A percentile compares a stretch with the other conserved stretches of the same genome.
phyloP scores from a whole-genome alignment of 495 filamentous ascomycete species.

The Chaetomium fimeti region DNA sequence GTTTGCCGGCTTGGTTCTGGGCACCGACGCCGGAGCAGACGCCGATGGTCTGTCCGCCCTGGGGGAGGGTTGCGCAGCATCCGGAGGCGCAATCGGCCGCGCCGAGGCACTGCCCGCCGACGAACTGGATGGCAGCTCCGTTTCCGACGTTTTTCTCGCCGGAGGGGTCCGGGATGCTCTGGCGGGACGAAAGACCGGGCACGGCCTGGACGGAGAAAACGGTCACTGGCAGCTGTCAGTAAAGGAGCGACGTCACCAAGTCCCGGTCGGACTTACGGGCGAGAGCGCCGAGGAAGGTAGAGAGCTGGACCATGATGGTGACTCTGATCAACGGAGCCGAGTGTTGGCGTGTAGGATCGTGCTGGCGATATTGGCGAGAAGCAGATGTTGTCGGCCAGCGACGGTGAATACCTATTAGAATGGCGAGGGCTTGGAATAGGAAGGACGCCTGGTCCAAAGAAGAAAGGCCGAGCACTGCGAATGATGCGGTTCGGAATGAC shows the following conservation, averaged over 20 bases:
- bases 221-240: conserved; percentile 35
- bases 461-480: not conserved
- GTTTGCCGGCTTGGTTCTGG: conserved; percentile 34
- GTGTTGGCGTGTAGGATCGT: not conserved
- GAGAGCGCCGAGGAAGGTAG: conserved; percentile 23
- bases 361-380: not conserved
- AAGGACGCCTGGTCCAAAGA: conserved; percentile 21
- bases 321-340: not conserved
- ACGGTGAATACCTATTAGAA: conserved; percentile 8
- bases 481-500: not conserved
- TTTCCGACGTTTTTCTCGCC: conserved; percentile 44
- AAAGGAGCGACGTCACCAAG: too few relatives aligned
- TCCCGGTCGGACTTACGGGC: conserved; percentile 20
- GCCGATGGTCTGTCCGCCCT: conserved; percentile 34
- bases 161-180: conserved; percentile 32
- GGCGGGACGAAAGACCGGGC: conserved; percentile 52
- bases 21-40: conserved; percentile 38
- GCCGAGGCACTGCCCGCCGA: conserved; percentile 45
- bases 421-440: not conserved
- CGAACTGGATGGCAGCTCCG: conserved; percentile 43
- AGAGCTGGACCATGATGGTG: conserved; percentile 31
- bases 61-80: conserved; percentile 40
- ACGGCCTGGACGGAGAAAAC: conserved; percentile 56
- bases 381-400: conserved; percentile 18
- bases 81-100: conserved; percentile 43